Percentiles rank a stretch among this genome's conserved stretches.
Evolutionary conservation across 352 stramenopile genomes (phyloP).

Genomic region (Pythium oligandrum): DNA sequence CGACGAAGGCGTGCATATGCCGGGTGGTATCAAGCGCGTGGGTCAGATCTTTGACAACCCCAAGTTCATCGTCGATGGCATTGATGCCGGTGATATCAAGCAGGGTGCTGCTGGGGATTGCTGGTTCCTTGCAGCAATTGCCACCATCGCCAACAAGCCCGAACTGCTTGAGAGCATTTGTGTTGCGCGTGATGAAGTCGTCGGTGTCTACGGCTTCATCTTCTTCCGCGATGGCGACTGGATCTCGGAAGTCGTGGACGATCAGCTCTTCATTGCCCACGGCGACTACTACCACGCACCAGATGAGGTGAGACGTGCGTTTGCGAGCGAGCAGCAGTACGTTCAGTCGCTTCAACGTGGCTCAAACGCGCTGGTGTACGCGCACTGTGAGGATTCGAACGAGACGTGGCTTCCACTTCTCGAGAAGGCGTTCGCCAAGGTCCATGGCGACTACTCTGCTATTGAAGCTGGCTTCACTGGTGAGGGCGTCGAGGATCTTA

Average conservation of each 20-base stretch:
- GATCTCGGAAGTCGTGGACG: conserved; percentile 39
- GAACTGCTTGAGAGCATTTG: conserved; percentile 60
- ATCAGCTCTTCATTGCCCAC: conserved; percentile 33
- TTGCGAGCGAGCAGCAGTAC: conserved; percentile 24
- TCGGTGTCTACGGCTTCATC: conserved; percentile 50
- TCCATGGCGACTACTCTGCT: conserved; percentile 61
- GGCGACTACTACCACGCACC: conserved; percentile 22
- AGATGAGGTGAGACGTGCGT: conserved; percentile 15
- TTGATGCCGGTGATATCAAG: conserved; percentile 63
- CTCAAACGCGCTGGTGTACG: conserved; percentile 34
- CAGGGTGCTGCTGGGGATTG: conserved; percentile 75
- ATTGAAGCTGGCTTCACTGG: conserved; percentile 56
- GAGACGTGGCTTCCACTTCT: conserved; percentile 83
- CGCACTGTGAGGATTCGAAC: conserved; percentile 38
- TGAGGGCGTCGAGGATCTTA: conserved; percentile 40
- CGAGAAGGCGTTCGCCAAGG: conserved; percentile 86
- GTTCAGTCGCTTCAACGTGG: conserved; percentile 22
- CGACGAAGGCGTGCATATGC: conserved; percentile 10
- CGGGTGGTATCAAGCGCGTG: conserved; percentile 22
- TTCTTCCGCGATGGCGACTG: conserved; percentile 48
- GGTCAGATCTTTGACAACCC: conserved; percentile 33
- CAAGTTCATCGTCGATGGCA: conserved; percentile 41
- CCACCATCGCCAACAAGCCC: conserved; percentile 64
- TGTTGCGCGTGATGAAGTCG: conserved; percentile 37
- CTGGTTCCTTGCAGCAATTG: conserved; percentile 76